Conservation (phyloP, 768 basidiomycete species). For the Auriculariales sp. region DNA sequence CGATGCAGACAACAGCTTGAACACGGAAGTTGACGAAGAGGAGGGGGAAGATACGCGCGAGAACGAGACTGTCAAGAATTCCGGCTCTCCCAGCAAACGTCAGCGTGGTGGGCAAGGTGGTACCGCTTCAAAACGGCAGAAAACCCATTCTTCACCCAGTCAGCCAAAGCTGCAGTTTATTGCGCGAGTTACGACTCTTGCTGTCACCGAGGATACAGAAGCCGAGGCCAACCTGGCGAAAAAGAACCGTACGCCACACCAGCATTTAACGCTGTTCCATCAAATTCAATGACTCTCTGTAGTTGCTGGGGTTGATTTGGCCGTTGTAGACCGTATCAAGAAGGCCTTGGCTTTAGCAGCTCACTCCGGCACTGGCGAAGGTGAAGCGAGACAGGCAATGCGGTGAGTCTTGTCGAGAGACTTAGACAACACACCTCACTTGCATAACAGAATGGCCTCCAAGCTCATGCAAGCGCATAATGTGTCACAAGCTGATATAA, state of each 20-base stretch:
- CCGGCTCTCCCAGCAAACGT: background rate
- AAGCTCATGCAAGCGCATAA: background rate
- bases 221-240: constrained; percentile 1
- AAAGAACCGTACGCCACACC: background rate
- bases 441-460: background rate
- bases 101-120: background rate
- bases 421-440: background rate
- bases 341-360: constrained; percentile 1
- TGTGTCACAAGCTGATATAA: constrained; percentile 4
- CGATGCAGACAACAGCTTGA: background rate
- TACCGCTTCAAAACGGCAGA: background rate
- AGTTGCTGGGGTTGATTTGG: constrained; percentile 2
- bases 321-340: constrained; percentile 1
- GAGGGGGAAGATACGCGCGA: background rate
- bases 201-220: background rate
- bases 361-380: constrained; percentile 3
- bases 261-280: background rate
- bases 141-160: too few species aligned
- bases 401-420: background rate
- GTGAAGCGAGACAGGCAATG: constrained; percentile 2
- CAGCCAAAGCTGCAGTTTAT: background rate
- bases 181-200: background rate
- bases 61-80: background rate
- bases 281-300: background rate
- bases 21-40: background rate